Base-by-base conservation (phyloP, 257 asterid genomes). In the Rhazya stricta region DNA sequence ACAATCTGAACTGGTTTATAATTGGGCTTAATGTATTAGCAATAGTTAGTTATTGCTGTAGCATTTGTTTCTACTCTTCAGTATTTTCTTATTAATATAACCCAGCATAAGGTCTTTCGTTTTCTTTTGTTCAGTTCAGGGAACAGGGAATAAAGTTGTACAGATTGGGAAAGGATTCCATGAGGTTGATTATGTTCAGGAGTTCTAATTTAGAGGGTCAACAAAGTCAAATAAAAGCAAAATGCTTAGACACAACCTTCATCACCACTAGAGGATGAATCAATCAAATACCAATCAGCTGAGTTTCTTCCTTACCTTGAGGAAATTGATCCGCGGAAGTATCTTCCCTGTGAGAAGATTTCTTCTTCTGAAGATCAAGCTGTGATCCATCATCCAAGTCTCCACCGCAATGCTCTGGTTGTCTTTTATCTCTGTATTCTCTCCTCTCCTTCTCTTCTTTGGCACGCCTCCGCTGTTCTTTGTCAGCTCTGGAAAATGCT, bases 291-390 rank as follows among this genome's bases (percentile, higher is more conserved):
- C 45, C 70, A 68, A 8, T 60, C 66, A 67, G 65, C 67, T 80
- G 75, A 34, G 67, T 74, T 82, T 67, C 81, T 75, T 77, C 74
- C 82, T 68, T 83, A 95, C 96, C 92, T 85, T 78, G 88, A 73
- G 82, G 87, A 79, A 83, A 84, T 77, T 86, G 91, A 76, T 83
- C 92, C 43, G 79, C 76, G 53, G 72, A 83, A 72, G 77, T 74
- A 79, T 85, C 94, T 77, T 86, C 89, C 36, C 80, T 77, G 43
- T 65, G 75, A 76, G 83, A 86, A 82, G 84, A 81, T 85, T 84
- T 90, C 79, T 88, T 82, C 72, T 80, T 81, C 62, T 76, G 85
- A 63, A 79, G 83, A 54, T 74, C 58, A 77, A 46, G 74, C 34
- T 81, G 81, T 61, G 62, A 48, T 23, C 79, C 68, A 36, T 81